Conservation (phyloP, 139 green algal species). For the Prasinococcaceae sp. region DNA sequence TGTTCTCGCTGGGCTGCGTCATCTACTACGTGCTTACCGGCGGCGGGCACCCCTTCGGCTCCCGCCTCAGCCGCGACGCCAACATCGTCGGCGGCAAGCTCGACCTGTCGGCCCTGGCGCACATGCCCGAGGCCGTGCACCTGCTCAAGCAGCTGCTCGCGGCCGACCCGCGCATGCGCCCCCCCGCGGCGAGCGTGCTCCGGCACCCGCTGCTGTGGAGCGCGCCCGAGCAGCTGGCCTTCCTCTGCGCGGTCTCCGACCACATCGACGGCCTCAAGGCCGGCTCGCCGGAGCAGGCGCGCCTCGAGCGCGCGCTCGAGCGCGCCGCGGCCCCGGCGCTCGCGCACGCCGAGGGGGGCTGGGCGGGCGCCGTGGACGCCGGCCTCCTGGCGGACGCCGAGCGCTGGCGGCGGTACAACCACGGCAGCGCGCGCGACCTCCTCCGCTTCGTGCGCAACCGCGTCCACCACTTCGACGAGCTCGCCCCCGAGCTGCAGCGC, state of each 20-base stretch:
- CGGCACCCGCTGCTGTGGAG: conserved; percentile 85
- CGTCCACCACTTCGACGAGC: conserved; percentile 85
- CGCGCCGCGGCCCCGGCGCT: conserved; percentile 2
- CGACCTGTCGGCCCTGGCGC: conserved; percentile 16
- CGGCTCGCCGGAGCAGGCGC: conserved; percentile 28
- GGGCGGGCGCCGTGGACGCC: conserved; percentile 47
- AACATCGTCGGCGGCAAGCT: conserved; percentile 55
- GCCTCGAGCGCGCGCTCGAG: conserved; percentile 23
- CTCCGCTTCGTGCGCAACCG: conserved; percentile 98
- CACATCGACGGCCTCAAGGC: conserved; percentile 77
- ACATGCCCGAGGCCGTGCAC: conserved; percentile 51
- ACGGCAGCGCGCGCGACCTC: conserved; percentile 68
- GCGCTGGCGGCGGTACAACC: conserved; percentile 43
- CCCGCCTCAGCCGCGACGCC: conserved; percentile 61
- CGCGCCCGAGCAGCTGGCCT: conserved; percentile 53
- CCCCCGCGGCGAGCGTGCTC: conserved; percentile 47
- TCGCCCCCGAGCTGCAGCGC: conserved; percentile 39
- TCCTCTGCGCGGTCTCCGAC: conserved; percentile 67
- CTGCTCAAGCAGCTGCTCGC: conserved; percentile 57
- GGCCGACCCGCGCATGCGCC: conserved; percentile 40
- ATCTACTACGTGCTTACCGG: conserved; percentile 72
- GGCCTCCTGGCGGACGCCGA: conserved; percentile 76
- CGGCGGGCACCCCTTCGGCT: conserved; percentile 79
- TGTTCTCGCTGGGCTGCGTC: conserved; percentile 86
- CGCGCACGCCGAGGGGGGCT: conserved; percentile 31